Evolutionary conservation across 768 basidiomycete species (phyloP).

Genomic region (Kwoniella dejecticola): DNA sequence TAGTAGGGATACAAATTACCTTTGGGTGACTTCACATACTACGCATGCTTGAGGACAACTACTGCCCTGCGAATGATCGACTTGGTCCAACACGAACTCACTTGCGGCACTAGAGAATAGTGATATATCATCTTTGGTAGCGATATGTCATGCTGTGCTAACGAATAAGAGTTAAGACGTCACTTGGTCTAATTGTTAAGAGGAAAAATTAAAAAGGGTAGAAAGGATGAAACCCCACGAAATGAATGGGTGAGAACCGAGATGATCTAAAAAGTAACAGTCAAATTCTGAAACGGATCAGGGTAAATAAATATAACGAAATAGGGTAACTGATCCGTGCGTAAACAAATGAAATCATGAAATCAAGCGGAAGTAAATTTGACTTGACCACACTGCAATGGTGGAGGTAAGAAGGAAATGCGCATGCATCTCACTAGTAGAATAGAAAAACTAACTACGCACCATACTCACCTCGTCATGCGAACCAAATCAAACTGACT

Average conservation of each 20-base stretch:
- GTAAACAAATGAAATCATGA: not conserved
- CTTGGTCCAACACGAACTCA: too few relatives aligned
- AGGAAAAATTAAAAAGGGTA: not conserved
- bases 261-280: not conserved
- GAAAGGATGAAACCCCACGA: too few relatives aligned
- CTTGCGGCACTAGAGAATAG: not conserved
- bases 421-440: not conserved
- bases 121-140: constrained; percentile 8
- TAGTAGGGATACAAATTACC: not conserved
- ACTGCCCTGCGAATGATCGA: too few relatives aligned
- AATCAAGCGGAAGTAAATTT: not conserved
- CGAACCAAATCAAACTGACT: not conserved
- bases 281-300: not conserved
- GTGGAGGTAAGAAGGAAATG: not conserved
- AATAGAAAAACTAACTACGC: not conserved
- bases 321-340: constrained; percentile 1
- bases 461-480: too few relatives aligned
- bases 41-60: not conserved
- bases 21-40: not conserved
- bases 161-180: not conserved
- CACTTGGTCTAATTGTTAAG: not conserved
- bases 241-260: too few relatives aligned
- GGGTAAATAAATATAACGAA: not conserved
- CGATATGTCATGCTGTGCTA: constrained; percentile 12
- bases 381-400: too few relatives aligned